Evolutionary conservation across 1,284 basidiomycete species (phyloP).

Genomic region (Rhizoctonia solani): DNA sequence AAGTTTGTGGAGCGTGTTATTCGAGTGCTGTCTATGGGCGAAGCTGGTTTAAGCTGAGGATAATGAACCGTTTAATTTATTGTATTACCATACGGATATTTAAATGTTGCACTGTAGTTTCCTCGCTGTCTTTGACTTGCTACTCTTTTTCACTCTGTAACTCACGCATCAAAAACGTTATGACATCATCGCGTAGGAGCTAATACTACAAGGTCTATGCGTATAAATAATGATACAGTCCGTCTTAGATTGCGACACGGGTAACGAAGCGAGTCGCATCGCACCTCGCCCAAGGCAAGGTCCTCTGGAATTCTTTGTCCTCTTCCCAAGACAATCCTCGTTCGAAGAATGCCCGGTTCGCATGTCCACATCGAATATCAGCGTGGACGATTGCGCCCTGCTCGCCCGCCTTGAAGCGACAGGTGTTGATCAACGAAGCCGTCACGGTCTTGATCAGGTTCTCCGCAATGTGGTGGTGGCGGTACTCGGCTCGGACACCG

Average conservation of each 20-base stretch:
- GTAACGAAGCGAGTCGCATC: constrained; percentile 30
- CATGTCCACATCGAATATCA: constrained; percentile 18
- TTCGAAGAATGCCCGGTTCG: constrained; percentile 26
- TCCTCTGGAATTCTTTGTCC: constrained; percentile 33
- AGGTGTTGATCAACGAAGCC: constrained; percentile 8
- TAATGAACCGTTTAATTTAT: constrained; percentile 16
- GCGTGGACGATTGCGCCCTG: constrained; percentile 14
- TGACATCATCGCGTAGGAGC: too few species aligned
- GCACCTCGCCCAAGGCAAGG: constrained; percentile 18
- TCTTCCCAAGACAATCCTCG: constrained; percentile 19
- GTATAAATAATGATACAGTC: background rate
- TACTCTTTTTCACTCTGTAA: constrained; percentile 2
- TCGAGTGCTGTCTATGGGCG: background rate
- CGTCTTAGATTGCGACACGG: background rate
- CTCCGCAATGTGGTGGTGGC: constrained; percentile 14
- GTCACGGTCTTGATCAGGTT: constrained; percentile 19
- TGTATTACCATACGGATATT: constrained; percentile 34
- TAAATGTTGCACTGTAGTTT: constrained; percentile 32
- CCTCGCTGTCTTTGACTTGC: background rate
- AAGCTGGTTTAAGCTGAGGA: background rate
- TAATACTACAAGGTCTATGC: background rate
- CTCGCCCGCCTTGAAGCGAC: constrained; percentile 18
- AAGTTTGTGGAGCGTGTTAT: constrained; percentile 22
- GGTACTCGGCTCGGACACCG: constrained; percentile 23
- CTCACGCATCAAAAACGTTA: too few species aligned